Evolutionary conservation across 2,329 filamentous ascomycete species (phyloP).

Genomic region (Penicillium concentricum): DNA sequence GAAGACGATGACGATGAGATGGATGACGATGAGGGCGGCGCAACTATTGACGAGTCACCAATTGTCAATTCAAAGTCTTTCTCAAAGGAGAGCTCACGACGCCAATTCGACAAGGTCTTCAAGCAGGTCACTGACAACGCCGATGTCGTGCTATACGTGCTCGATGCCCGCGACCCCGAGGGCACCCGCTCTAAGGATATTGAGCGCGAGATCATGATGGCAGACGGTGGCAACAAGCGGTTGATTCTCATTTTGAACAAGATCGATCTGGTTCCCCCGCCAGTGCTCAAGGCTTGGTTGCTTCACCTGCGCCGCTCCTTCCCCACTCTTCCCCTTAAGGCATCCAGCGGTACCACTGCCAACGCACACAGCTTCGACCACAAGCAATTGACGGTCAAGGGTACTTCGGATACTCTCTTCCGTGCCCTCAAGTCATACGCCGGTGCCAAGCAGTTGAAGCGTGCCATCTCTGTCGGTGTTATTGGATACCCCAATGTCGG

Average conservation of each 20-base stretch:
- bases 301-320: slow-evolving; percentile 82
- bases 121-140: slow-evolving; percentile 87
- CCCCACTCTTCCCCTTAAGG: slow-evolving; percentile 84
- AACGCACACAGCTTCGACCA: slow-evolving; percentile 93
- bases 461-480: slow-evolving; percentile 84
- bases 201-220: slow-evolving; percentile 88
- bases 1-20: slow-evolving; percentile 55
- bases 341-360: slow-evolving; percentile 74
- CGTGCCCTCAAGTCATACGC: slow-evolving; percentile 88
- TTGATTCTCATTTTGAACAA: slow-evolving; percentile 93
- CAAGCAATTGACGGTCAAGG: slow-evolving; percentile 81
- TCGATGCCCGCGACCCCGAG: slow-evolving; percentile 88
- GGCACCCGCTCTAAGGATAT: slow-evolving; percentile 88
- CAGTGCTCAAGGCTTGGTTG: slow-evolving; percentile 82
- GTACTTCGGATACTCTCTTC: slow-evolving; percentile 80
- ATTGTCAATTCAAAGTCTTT: slow-evolving; percentile 28
- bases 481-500: slow-evolving; percentile 96
- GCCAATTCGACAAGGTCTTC: slow-evolving; percentile 93
- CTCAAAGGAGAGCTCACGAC: slow-evolving; percentile 66
- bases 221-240: slow-evolving; percentile 76
- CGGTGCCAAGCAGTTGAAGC: slow-evolving; percentile 78
- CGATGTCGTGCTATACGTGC: slow-evolving; percentile 88
- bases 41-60: slow-evolving; percentile 51
- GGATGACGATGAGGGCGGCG: slow-evolving; percentile 50
- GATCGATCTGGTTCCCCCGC: slow-evolving; percentile 83